Conservation (phyloP, 1,139 yeast genomes). For the Geotrichum fermentans region DNA sequence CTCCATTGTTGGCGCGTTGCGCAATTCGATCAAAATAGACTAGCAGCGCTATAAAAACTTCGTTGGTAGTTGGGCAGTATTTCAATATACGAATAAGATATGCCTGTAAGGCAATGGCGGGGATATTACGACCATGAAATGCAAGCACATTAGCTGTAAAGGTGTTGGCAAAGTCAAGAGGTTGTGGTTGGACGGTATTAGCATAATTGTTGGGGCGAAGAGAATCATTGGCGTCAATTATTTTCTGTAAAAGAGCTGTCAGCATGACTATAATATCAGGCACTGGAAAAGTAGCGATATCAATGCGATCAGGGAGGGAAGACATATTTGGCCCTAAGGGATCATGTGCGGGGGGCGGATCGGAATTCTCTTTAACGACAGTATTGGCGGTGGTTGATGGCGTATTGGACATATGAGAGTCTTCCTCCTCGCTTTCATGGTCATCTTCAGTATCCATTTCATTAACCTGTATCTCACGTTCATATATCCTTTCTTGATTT, state of each 20-base stretch:
- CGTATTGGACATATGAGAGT: background rate
- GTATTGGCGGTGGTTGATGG: slow-evolving; percentile 40
- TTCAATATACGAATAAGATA: slow-evolving; percentile 84
- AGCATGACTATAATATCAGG: slow-evolving; percentile 78
- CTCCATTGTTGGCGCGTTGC: slow-evolving; percentile 61
- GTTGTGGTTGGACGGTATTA: background rate
- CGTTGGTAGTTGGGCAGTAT: slow-evolving; percentile 96
- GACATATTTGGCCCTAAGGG: slow-evolving; percentile 10
- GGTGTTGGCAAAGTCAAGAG: slow-evolving; percentile 15
- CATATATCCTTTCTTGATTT: background rate
- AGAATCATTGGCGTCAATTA: slow-evolving; percentile 87
- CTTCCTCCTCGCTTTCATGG: background rate
- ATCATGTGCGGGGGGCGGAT: slow-evolving; percentile 21
- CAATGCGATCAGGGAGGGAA: slow-evolving; percentile 48
- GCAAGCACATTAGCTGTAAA: slow-evolving; percentile 75
- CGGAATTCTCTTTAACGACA: background rate
- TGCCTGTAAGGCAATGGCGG: slow-evolving; percentile 87
- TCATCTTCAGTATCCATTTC: background rate
- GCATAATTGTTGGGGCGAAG: slow-evolving; percentile 58
- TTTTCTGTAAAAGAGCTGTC: slow-evolving; percentile 75
- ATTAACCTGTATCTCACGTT: background rate
- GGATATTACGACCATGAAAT: slow-evolving; percentile 92
- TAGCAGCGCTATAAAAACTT: slow-evolving; percentile 80
- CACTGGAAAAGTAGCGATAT: slow-evolving; percentile 82
- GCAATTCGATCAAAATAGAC: slow-evolving; percentile 95